Conservation (phyloP, 768 basidiomycete species). For the Vararia minispora region DNA sequence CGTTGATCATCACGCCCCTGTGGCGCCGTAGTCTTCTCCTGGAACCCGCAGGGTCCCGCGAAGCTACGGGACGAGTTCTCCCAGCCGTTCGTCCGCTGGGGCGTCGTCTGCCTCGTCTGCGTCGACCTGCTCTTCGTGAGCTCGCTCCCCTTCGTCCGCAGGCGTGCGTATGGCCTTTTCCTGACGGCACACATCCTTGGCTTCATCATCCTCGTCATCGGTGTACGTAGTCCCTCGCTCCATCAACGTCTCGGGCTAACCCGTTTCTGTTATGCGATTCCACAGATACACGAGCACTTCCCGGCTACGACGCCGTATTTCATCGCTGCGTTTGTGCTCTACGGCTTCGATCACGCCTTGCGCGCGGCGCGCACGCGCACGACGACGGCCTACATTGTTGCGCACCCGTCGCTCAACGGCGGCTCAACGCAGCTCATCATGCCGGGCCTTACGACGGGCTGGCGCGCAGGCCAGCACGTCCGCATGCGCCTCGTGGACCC, state of each 20-base stretch:
- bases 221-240: conserved; percentile 9
- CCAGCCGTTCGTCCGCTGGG: conserved; percentile 17
- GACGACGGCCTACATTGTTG: conserved; percentile 30
- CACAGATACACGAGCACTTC: conserved; percentile 16
- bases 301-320: conserved; percentile 30
- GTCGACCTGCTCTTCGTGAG: conserved; percentile 28
- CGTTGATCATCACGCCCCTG: too few species aligned
- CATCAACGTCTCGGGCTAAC: too few species aligned
- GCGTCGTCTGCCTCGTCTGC: conserved; percentile 24
- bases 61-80: too few species aligned
- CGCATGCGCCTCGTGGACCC: conserved; percentile 34
- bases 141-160: conserved; percentile 31
- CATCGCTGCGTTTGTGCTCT: conserved; percentile 26
- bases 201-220: conserved; percentile 28
- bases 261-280: not conserved
- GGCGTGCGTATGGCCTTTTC: conserved; percentile 34
- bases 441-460: conserved; percentile 34
- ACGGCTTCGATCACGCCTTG: conserved; percentile 33
- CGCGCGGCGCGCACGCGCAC: conserved; percentile 38
- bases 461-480: conserved; percentile 53
- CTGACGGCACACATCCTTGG: conserved; percentile 29
- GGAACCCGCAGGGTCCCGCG: too few species aligned
- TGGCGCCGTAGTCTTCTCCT: too few species aligned
- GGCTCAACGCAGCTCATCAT: conserved; percentile 36
- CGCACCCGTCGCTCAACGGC: conserved; percentile 29